These are phyloP conservation scores for Fereydounia khargensis DNA, from an alignment of 1,284 basidiomycete genomes.

Conservation along the genomic window DNA sequence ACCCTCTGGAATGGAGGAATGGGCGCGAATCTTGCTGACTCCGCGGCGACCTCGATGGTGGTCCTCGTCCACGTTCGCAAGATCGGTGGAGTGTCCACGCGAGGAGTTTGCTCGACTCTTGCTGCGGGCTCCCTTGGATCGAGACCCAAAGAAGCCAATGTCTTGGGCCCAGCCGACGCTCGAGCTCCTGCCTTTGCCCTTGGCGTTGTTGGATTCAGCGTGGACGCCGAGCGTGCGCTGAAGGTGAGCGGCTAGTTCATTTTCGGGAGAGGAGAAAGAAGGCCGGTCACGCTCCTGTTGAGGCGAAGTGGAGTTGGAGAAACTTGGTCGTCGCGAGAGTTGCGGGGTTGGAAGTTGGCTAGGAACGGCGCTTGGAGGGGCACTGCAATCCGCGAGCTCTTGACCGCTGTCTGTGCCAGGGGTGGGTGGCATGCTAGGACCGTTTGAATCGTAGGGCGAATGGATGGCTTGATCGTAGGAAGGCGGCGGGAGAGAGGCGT, in stretches of 20 bases:
- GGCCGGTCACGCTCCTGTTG: slow-evolving; percentile 3
- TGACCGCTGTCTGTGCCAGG: slow-evolving; percentile 4
- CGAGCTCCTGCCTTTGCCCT: slow-evolving; percentile 22
- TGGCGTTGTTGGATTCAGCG: slow-evolving; percentile 9
- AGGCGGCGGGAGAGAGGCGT: slow-evolving; percentile 16
- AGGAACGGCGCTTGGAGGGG: too few relatives aligned
- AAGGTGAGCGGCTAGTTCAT: slow-evolving; percentile 23
- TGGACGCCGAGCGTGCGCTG: slow-evolving; percentile 18
- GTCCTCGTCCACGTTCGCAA: slow-evolving; percentile 28
- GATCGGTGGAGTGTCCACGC: slow-evolving; percentile 17
- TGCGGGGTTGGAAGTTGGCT: slow-evolving; percentile 22
- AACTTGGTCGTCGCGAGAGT: slow-evolving; percentile 18
- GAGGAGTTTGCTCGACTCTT: slow-evolving; percentile 16
- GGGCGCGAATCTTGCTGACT: slow-evolving; percentile 5
- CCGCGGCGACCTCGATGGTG: slow-evolving; percentile 19
- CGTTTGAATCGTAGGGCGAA: slow-evolving; percentile 5
- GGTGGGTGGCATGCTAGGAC: background rate
- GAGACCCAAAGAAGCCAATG: slow-evolving; percentile 12
- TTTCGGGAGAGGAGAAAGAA: slow-evolving; percentile 5
- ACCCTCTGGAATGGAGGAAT: background rate
- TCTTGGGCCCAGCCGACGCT: slow-evolving; percentile 15
- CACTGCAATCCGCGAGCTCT: slow-evolving; percentile 16
- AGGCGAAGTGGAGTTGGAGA: slow-evolving; percentile 9
- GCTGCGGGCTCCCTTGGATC: slow-evolving; percentile 16
- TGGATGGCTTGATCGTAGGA: slow-evolving; percentile 24